A percentile compares a stretch with the other conserved stretches of the same genome.
These are phyloP conservation scores for Phyllostachys edulis DNA, from an alignment of 176 grass and related monocot genomes.

Conservation along the genomic window DNA sequence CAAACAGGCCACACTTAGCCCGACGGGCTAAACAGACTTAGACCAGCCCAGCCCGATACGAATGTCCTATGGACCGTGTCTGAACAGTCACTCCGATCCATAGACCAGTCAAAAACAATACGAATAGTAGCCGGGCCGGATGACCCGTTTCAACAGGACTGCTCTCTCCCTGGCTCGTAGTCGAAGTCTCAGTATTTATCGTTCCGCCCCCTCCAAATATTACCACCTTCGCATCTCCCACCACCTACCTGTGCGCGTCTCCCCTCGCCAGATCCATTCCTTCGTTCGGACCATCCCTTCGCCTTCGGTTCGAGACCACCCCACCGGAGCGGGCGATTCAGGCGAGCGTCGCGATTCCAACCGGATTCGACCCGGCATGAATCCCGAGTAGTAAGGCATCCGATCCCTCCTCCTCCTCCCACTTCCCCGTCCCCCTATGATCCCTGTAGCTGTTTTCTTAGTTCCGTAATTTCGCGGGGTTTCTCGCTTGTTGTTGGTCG, in stretches of 20 bases:
- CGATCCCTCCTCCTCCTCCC: background rate
- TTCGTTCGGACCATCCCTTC: background rate
- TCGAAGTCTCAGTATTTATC: constrained; percentile 25
- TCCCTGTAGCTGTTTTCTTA: background rate
- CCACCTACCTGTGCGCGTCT: background rate
- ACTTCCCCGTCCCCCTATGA: background rate
- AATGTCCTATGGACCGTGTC: no score
- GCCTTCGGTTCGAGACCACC: constrained; percentile 11
- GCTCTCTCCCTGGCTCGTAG: background rate
- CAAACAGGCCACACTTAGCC: no score
- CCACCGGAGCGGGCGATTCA: background rate
- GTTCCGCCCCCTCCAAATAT: background rate
- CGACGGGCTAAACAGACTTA: no score
- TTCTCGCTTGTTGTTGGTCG: background rate
- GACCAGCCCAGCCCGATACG: no score
- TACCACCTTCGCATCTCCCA: constrained; percentile 22
- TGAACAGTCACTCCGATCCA: no score
- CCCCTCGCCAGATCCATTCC: constrained; percentile 34
- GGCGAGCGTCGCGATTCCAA: background rate
- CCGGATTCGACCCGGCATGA: constrained; percentile 42
- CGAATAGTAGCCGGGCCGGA: no score
- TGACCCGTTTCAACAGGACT: no score
- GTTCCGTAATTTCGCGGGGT: background rate
- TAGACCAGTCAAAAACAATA: no score
- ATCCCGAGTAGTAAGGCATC: constrained; percentile 66